These are phyloP conservation scores for Melampsora larici-populina DNA, from an alignment of 1,284 basidiomycete species.

Conservation along the genomic window DNA sequence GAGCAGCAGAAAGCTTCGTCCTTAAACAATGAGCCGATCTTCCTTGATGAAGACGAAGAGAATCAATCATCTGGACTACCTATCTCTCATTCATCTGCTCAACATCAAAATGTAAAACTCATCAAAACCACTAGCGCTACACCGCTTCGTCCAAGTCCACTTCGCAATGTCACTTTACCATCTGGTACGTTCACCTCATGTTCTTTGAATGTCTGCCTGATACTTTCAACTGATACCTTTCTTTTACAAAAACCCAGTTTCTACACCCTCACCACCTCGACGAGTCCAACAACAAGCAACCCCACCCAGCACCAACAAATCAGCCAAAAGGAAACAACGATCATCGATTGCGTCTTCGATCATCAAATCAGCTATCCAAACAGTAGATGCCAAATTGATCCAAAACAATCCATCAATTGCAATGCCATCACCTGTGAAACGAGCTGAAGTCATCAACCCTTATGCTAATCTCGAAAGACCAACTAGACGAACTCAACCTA, in stretches of 20 bases:
- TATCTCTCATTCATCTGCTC: neutral
- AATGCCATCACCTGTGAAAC: conserved; percentile 24
- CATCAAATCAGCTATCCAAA: conserved; percentile 24
- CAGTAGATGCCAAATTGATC: neutral
- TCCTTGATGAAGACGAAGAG: no score
- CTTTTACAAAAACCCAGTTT: neutral
- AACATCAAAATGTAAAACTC: conserved; percentile 2
- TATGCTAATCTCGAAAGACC: conserved; percentile 21
- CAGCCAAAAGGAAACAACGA: conserved; percentile 13
- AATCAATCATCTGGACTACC: no score
- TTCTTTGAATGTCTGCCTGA: neutral
- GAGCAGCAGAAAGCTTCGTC: no score
- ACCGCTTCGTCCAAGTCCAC: conserved; percentile 28
- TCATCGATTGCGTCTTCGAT: conserved; percentile 27
- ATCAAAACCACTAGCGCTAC: neutral
- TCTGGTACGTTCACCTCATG: conserved; percentile 21
- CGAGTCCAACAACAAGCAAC: neutral
- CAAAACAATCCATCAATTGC: neutral
- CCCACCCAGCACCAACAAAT: conserved; percentile 11
- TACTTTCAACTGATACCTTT: neutral
- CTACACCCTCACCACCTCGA: neutral
- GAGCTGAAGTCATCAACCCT: conserved; percentile 29
- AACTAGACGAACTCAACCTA: neutral
- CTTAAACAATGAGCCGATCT: no score
- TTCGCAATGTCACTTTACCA: conserved; percentile 25